A percentile compares a stretch with the other conserved stretches of the same genome.
Evolutionary conservation across 176 grass and related monocot species (phyloP).

Genomic region (Poa pratensis): DNA sequence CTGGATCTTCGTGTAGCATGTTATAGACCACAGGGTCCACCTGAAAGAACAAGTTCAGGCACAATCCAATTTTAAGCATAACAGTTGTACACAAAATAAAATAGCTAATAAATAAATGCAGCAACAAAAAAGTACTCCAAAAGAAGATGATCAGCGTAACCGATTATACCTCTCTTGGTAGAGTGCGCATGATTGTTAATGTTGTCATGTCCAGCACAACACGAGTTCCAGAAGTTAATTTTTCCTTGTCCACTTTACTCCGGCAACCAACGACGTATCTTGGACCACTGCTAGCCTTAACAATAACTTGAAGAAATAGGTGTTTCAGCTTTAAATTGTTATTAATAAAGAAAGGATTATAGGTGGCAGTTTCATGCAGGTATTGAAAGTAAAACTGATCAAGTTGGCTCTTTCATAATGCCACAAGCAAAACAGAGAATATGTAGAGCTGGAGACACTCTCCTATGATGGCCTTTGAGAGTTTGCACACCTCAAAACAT

Average conservation of each 20-base stretch:
- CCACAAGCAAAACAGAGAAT: neutral
- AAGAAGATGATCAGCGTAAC: constrained; percentile 1
- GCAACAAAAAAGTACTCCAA: neutral
- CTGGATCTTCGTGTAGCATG: constrained; percentile 99
- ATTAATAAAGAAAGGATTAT: neutral
- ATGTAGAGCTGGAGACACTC: neutral
- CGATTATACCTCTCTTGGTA: constrained; percentile 80
- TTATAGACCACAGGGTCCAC: constrained; percentile 98
- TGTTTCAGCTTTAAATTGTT: constrained; percentile 38
- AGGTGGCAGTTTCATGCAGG: neutral
- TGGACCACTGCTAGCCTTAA: constrained; percentile 98
- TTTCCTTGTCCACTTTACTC: constrained; percentile 98
- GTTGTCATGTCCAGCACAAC: constrained; percentile 99
- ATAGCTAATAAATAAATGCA: constrained; percentile 10
- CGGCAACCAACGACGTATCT: constrained; percentile 98
- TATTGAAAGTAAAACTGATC: neutral
- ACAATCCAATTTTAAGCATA: constrained; percentile 11
- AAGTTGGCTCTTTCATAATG: neutral
- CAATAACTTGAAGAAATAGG: constrained; percentile 72
- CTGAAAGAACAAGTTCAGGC: constrained; percentile 44
- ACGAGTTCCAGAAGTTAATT: constrained; percentile 94
- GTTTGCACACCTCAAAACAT: neutral
- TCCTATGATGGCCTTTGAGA: neutral
- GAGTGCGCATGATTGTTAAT: constrained; percentile 97
- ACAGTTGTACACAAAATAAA: neutral